Percentiles rank a stretch among this genome's conserved stretches.
Evolutionary conservation across 257 asterid species (phyloP).

Genomic region (Handroanthus guayacan): DNA sequence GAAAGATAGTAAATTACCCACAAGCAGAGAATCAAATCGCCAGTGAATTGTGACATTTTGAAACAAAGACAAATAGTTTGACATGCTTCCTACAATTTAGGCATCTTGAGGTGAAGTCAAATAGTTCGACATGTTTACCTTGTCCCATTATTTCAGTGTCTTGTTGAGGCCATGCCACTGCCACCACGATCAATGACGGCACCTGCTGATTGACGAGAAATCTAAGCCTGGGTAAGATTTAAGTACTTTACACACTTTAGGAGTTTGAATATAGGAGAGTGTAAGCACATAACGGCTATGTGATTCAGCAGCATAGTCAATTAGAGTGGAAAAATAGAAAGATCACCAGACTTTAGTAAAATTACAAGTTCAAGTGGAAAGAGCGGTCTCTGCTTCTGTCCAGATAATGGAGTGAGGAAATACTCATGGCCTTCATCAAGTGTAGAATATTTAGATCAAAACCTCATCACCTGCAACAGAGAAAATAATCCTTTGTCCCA

Average conservation of each 20-base stretch:
- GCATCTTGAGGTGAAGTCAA: not conserved
- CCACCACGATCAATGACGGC: not conserved
- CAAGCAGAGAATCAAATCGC: not conserved
- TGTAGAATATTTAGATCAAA: conserved; percentile 28
- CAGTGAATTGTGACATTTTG: too few species aligned
- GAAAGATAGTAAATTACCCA: not conserved
- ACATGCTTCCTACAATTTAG: not conserved
- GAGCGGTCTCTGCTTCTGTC: conserved; percentile 19
- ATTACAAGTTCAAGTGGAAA: not conserved
- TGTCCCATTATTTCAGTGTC: not conserved
- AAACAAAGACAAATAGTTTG: not conserved
- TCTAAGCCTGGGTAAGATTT: conserved; percentile 5
- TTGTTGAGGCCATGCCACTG: not conserved
- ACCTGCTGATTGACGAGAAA: not conserved
- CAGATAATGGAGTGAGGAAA: conserved; percentile 13
- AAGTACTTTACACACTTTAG: not conserved
- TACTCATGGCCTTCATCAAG: conserved; percentile 23
- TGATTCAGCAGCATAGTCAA: conserved; percentile 2
- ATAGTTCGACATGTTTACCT: not conserved
- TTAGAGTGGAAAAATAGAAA: not conserved
- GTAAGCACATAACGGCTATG: not conserved
- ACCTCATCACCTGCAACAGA: conserved; percentile 49
- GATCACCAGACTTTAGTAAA: not conserved
- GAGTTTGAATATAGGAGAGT: not conserved
- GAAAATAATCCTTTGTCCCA: conserved; percentile 38